Conservation (phyloP, 2,329 filamentous ascomycete species). For the Colletotrichum tropicicola region DNA sequence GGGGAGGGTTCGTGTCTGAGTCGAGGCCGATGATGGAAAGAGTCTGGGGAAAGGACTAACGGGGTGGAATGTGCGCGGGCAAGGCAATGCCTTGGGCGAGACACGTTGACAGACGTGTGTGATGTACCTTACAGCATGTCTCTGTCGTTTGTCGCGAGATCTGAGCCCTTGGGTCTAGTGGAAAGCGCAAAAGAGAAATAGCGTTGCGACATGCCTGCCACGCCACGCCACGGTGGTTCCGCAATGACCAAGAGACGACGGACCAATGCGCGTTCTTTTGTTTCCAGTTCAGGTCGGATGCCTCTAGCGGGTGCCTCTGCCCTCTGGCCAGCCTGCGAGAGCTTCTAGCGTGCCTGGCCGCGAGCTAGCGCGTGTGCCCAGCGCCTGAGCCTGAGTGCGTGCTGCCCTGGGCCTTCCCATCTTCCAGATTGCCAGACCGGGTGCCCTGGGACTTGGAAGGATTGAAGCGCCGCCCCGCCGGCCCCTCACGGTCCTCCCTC, state of each 20-base stretch:
- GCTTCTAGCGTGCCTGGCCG: neutral
- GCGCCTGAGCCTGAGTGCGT: no score
- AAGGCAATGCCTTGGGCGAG: neutral
- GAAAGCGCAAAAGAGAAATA: neutral
- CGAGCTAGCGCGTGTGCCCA: neutral
- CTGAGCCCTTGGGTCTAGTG: neutral
- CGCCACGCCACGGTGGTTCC: neutral
- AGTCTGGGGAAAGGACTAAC: constrained; percentile 14
- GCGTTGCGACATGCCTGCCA: no score
- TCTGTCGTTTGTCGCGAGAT: neutral
- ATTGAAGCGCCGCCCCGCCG: neutral
- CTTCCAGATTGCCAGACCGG: no score
- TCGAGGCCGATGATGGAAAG: neutral
- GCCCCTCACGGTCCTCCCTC: neutral
- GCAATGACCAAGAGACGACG: neutral
- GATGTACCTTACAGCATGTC: neutral
- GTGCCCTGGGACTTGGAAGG: constrained; percentile 10
- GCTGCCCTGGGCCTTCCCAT: neutral
- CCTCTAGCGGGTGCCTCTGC: neutral
- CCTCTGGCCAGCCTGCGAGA: neutral
- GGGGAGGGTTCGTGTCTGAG: neutral
- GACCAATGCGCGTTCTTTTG: constrained; percentile 7
- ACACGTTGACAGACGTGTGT: neutral
- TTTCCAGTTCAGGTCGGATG: constrained; percentile 25
- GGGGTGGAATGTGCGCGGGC: neutral